Base-by-base conservation (phyloP, 768 basidiomycete species). In the Podaxis carcinomalis region DNA sequence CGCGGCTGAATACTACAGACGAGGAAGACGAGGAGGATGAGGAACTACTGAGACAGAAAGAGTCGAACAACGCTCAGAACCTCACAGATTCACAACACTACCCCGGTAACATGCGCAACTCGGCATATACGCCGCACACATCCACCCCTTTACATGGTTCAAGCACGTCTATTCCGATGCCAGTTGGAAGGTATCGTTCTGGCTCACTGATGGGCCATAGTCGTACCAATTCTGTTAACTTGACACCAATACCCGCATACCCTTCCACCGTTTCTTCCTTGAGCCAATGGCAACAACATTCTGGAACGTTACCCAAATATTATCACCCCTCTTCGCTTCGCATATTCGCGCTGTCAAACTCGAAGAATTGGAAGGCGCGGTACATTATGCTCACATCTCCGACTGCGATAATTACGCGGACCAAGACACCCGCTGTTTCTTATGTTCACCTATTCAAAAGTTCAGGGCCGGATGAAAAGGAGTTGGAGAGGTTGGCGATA, bases 381-480 rank as follows among this genome's bases (percentile, higher is more conserved):
- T 83, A 78, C 63, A 77, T 92, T 59, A 73, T 90, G 37, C 77
- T 92, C 50, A 81, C 85, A 0, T 74, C 81, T 16, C 80, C 82
- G 9, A 69, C 73, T 1, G 67, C 75, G 1, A 70, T 77, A 23
- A 69, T 78, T 62, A 74, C 77, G 13, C 65, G 69, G 59, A 70
- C 69, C 52, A 69, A 75, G 27, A 70, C 69, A 5, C 78, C 80
- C 13, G 72, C 77, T 13, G 76, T 76, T 23, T 85, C 81, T 14
- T 85, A 89, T 68, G 75, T 92, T 32, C 91, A 93, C 68, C 70
- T 93, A 39, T 93, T 92, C 78, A 90, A 91, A 69, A 77, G 80
- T 7, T 64, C 79, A 3, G 74, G 74, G 10, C 71, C 78, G 9
- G 85, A 87, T 19, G 89, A 90, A 63, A 82, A 75, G 54, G 91